These are phyloP conservation scores for Monosporascus sp. DNA, from an alignment of 2,329 filamentous ascomycete species.

Conservation along the genomic window DNA sequence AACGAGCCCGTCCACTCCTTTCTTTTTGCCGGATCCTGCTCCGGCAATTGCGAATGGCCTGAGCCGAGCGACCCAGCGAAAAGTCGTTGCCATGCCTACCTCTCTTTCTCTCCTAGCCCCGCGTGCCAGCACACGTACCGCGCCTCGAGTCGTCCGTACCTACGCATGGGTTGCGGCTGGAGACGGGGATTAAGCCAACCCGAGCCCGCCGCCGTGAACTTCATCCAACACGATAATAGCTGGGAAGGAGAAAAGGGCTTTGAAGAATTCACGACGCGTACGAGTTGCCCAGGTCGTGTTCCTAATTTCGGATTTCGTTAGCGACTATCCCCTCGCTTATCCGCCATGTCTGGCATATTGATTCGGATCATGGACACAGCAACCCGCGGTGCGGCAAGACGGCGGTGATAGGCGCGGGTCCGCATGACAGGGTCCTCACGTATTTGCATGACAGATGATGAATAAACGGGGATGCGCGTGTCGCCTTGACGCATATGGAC, in stretches of 20 bases:
- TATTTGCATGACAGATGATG: too few relatives aligned
- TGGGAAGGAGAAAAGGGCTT: not conserved
- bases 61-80: not conserved
- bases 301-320: slow-evolving; percentile 34
- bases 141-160: too few relatives aligned
- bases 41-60: not conserved
- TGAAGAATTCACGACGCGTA: slow-evolving; percentile 33
- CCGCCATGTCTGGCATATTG: too few relatives aligned
- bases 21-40: too few relatives aligned
- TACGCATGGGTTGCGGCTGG: too few relatives aligned
- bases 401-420: too few relatives aligned
- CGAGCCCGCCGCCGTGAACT: not conserved
- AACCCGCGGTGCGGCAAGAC: not conserved
- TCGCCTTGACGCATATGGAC: too few relatives aligned
- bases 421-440: too few relatives aligned
- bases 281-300: slow-evolving; percentile 63
- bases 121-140: too few relatives aligned
- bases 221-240: not conserved
- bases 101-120: not conserved
- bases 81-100: not conserved
- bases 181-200: not conserved
- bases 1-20: too few relatives aligned
- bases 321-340: not conserved
- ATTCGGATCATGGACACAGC: not conserved
- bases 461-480: too few relatives aligned